Base-by-base conservation (phyloP, 768 basidiomycete genomes). In the Phylloporus arenicola region DNA sequence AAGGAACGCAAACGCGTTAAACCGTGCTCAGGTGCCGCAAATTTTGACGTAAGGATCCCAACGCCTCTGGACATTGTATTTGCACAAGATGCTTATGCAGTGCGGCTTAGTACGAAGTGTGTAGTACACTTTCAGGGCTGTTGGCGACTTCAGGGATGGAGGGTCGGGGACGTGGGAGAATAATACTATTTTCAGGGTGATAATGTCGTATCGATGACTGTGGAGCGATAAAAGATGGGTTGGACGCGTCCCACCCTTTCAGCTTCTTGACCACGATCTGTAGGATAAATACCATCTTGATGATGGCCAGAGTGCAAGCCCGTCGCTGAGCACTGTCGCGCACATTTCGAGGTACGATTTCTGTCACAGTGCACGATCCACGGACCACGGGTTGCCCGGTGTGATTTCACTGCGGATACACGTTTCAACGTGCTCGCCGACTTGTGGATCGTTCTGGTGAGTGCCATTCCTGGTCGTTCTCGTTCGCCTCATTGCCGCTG, bases 181-280 rank as follows among this genome's bases (percentile, higher is more conserved):
- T 11, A 13, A 6, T 29, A 4, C 43, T 9, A 10, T 29, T 22
- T 39, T 22, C 19, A 13, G 12, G 27, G 11, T 16, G 27, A 29
- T 9, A 29, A 3, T 9, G 13, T 59, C 60, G 62, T 47, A 64
- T 63, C 62, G 63, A 63, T 63, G 31, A n/a, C 3, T 7, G 25
- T 54, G 35, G 47, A 54, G 41, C 14, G 62, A 64, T 65, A 65
- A 64, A 55, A 55, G 16, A 22, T 8, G 25, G 16, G 47, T 48
- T 43, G 50, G 29, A 47, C n/a, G 45, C 47, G 17, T 11, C 31
- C 43, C 17, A 31, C 37, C 25, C 31, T 51, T 14, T 50, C 40
- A 17, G 30, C 45, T 51, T 51, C 47, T 59, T 56, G 57, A 54
- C 50, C 59, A 62, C 46, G 55, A 58, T 51, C 49, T 52, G 43